A percentile compares a stretch with the other conserved stretches of the same genome.
Conservation (phyloP, 371 early-diverging fungal genomes). For the Mucor circinelloides region DNA sequence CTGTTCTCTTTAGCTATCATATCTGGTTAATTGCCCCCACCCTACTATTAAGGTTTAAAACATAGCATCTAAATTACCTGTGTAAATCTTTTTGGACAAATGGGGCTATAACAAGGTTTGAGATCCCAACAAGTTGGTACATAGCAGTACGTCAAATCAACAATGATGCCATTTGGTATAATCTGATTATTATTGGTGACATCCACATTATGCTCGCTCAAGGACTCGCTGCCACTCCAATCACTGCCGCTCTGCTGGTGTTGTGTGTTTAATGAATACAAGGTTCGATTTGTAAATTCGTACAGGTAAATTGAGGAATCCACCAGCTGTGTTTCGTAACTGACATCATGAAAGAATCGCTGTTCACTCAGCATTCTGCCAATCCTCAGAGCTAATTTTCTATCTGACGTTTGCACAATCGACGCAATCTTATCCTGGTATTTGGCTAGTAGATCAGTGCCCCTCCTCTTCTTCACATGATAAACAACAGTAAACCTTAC, state of each 20-base stretch:
- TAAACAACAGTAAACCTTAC: constrained; percentile 19
- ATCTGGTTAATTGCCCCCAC: background rate
- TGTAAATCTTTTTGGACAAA: constrained; percentile 62
- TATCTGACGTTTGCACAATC: constrained; percentile 64
- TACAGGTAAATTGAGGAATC: constrained; percentile 68
- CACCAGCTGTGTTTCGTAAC: constrained; percentile 61
- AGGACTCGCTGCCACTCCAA: background rate
- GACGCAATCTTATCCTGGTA: constrained; percentile 50
- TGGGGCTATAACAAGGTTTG: constrained; percentile 65
- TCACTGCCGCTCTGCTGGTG: constrained; percentile 2
- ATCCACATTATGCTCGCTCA: background rate
- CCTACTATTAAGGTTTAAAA: background rate
- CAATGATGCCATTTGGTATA: constrained; percentile 59
- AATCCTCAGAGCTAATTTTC: constrained; percentile 66
- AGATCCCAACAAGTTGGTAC: constrained; percentile 67
- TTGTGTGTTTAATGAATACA: constrained; percentile 13
- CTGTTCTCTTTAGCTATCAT: background rate
- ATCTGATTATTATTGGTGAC: background rate
- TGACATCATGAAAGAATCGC: constrained; percentile 74
- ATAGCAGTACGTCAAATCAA: constrained; percentile 71
- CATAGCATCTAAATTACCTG: constrained; percentile 14
- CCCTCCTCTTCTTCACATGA: background rate
- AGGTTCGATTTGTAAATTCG: constrained; percentile 54
- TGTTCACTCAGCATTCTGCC: constrained; percentile 74
- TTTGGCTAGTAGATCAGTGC: background rate